Percentiles rank a stretch among this genome's conserved stretches.
Evolutionary conservation across 1,139 yeast genomes (phyloP).

Genomic region (Spathaspora jeffriesii): DNA sequence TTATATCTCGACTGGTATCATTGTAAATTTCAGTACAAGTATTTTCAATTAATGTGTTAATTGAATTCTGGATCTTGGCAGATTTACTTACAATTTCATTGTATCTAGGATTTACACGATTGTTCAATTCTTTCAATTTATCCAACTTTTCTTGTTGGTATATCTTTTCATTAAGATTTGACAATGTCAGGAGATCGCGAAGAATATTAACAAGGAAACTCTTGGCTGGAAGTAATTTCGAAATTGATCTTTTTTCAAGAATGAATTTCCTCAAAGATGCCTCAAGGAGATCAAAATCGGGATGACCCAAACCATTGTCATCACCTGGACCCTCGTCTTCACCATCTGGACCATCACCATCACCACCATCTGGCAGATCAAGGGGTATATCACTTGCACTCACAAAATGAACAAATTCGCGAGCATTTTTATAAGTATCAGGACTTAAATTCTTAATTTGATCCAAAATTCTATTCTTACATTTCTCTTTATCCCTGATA

Average conservation of each 20-base stretch:
- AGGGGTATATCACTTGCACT: slow-evolving; percentile 51
- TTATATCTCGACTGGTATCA: slow-evolving; percentile 55
- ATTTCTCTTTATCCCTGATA: slow-evolving; percentile 76
- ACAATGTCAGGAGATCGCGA: slow-evolving; percentile 61
- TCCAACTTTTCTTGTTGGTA: slow-evolving; percentile 48
- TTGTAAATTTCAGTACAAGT: slow-evolving; percentile 62
- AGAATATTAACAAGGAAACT: slow-evolving; percentile 73
- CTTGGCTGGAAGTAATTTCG: slow-evolving; percentile 92
- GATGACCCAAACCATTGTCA: slow-evolving; percentile 29
- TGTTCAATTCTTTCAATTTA: slow-evolving; percentile 47
- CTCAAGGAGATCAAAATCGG: slow-evolving; percentile 84
- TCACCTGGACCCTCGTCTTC: slow-evolving; percentile 24
- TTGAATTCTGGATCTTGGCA: slow-evolving; percentile 54
- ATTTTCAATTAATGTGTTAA: slow-evolving; percentile 64
- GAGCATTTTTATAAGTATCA: slow-evolving; percentile 83
- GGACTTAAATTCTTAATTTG: slow-evolving; percentile 92
- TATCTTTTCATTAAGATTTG: slow-evolving; percentile 61
- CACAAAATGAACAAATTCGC: slow-evolving; percentile 94
- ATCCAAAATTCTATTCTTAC: slow-evolving; percentile 73
- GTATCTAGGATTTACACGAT: slow-evolving; percentile 62
- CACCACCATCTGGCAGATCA: slow-evolving; percentile 21
- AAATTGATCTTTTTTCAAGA: slow-evolving; percentile 82
- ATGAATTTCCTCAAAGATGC: slow-evolving; percentile 84
- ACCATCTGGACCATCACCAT: slow-evolving; percentile 33
- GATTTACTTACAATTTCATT: slow-evolving; percentile 56